These are phyloP conservation scores for Suillus lakei DNA, from an alignment of 768 basidiomycete species.

Conservation along the genomic window DNA sequence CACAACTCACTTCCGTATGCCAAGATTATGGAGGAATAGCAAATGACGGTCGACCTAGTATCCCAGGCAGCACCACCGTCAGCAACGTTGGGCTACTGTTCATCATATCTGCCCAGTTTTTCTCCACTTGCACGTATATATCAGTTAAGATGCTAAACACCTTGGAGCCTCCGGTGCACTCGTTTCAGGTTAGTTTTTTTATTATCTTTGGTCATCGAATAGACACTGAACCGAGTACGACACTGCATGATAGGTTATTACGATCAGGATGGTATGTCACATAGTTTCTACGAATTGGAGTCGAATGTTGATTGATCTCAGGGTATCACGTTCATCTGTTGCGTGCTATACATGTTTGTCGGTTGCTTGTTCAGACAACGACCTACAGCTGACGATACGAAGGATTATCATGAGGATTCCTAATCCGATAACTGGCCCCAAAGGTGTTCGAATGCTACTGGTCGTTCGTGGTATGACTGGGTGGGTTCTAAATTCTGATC, in stretches of 20 bases:
- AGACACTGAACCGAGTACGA: too few relatives aligned
- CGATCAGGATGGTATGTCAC: conserved; percentile 58
- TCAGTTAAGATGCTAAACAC: conserved; percentile 64
- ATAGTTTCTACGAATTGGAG: neutral
- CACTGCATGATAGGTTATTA: conserved; percentile 52
- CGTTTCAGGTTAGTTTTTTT: conserved; percentile 51
- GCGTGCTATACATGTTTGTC: conserved; percentile 53
- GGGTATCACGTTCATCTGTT: conserved; percentile 58
- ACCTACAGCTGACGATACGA: neutral
- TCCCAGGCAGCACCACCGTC: conserved; percentile 13
- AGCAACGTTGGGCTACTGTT: conserved; percentile 64
- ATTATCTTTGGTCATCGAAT: neutral
- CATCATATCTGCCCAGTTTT: conserved; percentile 58
- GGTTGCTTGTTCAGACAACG: conserved; percentile 3
- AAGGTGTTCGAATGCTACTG: conserved; percentile 63
- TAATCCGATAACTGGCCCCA: conserved; percentile 71
- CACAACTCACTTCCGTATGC: neutral
- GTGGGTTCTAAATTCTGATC: conserved; percentile 35
- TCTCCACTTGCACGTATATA: conserved; percentile 64
- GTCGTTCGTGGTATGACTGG: conserved; percentile 65
- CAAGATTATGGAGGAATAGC: neutral
- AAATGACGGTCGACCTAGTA: neutral
- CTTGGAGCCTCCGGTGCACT: conserved; percentile 61
- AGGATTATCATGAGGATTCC: conserved; percentile 47
- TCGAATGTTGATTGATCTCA: conserved; percentile 23